Evolutionary conservation across 2,329 filamentous ascomycete genomes (phyloP).

Genomic region (Colletotrichum gigasporum): DNA sequence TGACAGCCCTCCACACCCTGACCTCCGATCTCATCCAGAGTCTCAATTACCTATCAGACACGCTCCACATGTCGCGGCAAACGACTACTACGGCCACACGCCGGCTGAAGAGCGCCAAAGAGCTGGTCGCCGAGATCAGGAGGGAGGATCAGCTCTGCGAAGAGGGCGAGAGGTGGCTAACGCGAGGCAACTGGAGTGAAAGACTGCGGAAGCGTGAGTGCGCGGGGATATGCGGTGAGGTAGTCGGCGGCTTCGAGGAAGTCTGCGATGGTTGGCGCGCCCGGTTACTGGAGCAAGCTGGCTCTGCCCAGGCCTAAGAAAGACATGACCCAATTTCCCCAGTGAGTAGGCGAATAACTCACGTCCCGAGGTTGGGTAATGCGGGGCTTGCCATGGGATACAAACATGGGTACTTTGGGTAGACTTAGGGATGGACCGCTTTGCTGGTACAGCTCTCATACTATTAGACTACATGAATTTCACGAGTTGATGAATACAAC

Average conservation of each 20-base stretch:
- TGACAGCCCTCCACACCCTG: slow-evolving; percentile 74
- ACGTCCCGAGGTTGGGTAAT: not conserved
- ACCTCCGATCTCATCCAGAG: slow-evolving; percentile 81
- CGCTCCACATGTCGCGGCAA: slow-evolving; percentile 92
- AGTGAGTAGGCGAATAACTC: not conserved
- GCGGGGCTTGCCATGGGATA: not conserved
- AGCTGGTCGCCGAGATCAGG: slow-evolving; percentile 86
- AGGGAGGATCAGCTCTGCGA: slow-evolving; percentile 85
- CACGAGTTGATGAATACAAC: slow-evolving; percentile 23
- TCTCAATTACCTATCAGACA: slow-evolving; percentile 87
- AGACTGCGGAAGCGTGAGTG: slow-evolving; percentile 81
- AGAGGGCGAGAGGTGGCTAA: slow-evolving; percentile 84
- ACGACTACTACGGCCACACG: slow-evolving; percentile 84
- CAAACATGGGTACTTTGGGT: not conserved
- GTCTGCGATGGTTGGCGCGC: slow-evolving; percentile 87
- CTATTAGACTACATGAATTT: slow-evolving; percentile 29
- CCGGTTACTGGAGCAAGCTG: slow-evolving; percentile 74
- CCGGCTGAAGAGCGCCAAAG: slow-evolving; percentile 81
- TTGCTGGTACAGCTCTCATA: not conserved
- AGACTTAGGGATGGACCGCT: not conserved
- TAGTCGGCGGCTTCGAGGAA: slow-evolving; percentile 92
- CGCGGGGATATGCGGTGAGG: slow-evolving; percentile 83
- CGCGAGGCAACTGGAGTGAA: slow-evolving; percentile 84
- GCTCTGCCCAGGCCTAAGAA: slow-evolving; percentile 51
- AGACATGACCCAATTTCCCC: not conserved